phyloP scores from a whole-genome alignment of 2,329 filamentous ascomycete genomes.

The Seiridium unicorne region DNA sequence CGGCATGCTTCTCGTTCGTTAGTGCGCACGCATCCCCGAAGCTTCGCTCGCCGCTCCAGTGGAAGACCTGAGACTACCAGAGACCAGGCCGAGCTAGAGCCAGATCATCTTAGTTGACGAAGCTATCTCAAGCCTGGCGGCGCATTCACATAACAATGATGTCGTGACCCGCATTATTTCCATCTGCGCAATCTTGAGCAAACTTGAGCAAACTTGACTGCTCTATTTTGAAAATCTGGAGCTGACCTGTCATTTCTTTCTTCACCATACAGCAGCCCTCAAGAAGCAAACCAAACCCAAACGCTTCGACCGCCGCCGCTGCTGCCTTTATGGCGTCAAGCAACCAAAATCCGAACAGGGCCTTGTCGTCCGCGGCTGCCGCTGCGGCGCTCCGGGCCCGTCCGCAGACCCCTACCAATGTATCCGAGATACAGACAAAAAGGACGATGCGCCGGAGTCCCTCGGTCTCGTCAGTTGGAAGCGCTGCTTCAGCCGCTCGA shows the following conservation, averaged over 20 bases:
- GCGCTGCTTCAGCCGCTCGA: constrained; percentile 33
- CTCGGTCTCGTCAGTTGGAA: constrained; percentile 65
- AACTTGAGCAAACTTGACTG: neutral
- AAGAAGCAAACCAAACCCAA: constrained; percentile 63
- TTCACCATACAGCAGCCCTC: constrained; percentile 54
- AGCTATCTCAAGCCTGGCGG: constrained; percentile 12
- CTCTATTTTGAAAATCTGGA: constrained; percentile 15
- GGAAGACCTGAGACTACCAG: neutral
- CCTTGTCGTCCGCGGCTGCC: constrained; percentile 81
- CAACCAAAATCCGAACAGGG: constrained; percentile 56
- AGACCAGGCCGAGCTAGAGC: neutral
- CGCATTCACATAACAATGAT: constrained; percentile 8
- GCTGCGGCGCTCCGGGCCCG: constrained; percentile 80
- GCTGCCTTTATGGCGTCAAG: constrained; percentile 72
- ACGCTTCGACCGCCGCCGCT: constrained; percentile 79
- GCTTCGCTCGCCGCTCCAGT: neutral
- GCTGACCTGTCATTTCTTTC: constrained; percentile 12
- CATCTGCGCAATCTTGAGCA: neutral
- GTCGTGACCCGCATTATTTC: constrained; percentile 11
- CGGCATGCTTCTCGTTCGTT: neutral
- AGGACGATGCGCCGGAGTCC: constrained; percentile 72
- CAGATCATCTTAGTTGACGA: constrained; percentile 2
- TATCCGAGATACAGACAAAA: constrained; percentile 84
- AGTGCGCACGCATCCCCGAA: neutral
- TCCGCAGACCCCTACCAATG: constrained; percentile 73